These are phyloP conservation scores for Colletotrichum sansevieriae DNA, from an alignment of 2,329 filamentous ascomycete genomes.

Conservation along the genomic window DNA sequence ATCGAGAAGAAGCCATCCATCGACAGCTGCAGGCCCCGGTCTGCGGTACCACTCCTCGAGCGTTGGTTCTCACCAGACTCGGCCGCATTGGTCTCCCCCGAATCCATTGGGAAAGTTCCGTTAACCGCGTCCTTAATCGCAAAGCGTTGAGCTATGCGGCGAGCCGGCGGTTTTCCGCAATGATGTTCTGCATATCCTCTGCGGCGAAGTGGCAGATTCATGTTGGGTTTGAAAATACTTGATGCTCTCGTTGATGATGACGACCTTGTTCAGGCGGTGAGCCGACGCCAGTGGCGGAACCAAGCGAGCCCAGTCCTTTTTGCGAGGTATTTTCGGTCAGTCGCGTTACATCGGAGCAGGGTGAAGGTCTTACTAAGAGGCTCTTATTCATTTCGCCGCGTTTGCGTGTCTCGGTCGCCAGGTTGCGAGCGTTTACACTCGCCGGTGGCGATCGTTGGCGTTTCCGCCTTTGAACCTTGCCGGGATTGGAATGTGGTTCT, in stretches of 20 bases:
- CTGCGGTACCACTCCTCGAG: too few species aligned
- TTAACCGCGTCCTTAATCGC: not conserved
- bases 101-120: not conserved
- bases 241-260: conserved; percentile 8
- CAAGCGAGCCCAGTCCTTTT: not conserved
- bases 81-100: not conserved
- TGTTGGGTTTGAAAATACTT: not conserved
- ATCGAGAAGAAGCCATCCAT: too few species aligned
- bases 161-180: not conserved
- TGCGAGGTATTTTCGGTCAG: too few species aligned
- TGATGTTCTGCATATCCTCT: not conserved
- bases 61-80: too few species aligned
- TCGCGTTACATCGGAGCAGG: not conserved
- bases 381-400: not conserved
- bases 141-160: not conserved
- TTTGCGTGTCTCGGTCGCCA: conserved; percentile 4
- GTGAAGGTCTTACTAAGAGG: not conserved
- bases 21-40: too few species aligned
- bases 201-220: not conserved
- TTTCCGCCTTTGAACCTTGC: not conserved
- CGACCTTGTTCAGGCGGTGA: not conserved
- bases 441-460: not conserved
- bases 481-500: not conserved
- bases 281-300: not conserved
- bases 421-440: conserved; percentile 6